phyloP scores from a whole-genome alignment of 768 basidiomycete genomes.

The Ephemerocybe angulata region DNA sequence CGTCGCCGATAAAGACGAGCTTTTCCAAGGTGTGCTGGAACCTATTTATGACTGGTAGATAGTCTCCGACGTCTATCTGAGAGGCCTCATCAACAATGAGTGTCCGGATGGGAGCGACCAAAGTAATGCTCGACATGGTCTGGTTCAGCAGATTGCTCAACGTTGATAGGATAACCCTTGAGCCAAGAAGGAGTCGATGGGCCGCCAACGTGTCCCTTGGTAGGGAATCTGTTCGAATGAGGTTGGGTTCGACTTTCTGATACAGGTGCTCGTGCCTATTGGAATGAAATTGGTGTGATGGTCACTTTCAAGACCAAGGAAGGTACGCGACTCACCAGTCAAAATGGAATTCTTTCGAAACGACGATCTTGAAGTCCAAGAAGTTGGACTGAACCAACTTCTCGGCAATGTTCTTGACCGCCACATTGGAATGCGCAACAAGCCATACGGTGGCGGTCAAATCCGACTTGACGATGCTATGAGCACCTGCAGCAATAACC shows the following conservation, averaged over 20 bases:
- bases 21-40: constrained; percentile 38
- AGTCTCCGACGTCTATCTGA: constrained; percentile 50
- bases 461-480: constrained; percentile 28
- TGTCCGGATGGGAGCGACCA: constrained; percentile 33
- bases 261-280: constrained; percentile 80
- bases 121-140: constrained; percentile 21
- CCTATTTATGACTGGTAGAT: constrained; percentile 36
- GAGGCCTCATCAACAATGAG: constrained; percentile 54
- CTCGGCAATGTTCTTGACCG: constrained; percentile 81
- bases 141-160: constrained; percentile 56
- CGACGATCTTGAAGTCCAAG: constrained; percentile 53
- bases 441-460: constrained; percentile 50
- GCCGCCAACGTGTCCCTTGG: constrained; percentile 17
- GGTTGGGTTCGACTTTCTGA: constrained; percentile 39
- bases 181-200: constrained; percentile 28
- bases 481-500: constrained; percentile 52
- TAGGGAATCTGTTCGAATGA: constrained; percentile 44
- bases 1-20: constrained; percentile 49
- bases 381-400: constrained; percentile 51
- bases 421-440: constrained; percentile 71
- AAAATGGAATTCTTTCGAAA: constrained; percentile 62
- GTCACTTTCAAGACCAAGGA: too few relatives aligned
- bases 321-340: constrained; percentile 46
- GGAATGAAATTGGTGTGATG: too few relatives aligned
- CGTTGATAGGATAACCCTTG: constrained; percentile 63